Evolutionary conservation across 2,329 filamentous ascomycete species (phyloP), one percentile per base, ranked within the genome.

Genomic region (Byssochlamys sp.): DNA sequence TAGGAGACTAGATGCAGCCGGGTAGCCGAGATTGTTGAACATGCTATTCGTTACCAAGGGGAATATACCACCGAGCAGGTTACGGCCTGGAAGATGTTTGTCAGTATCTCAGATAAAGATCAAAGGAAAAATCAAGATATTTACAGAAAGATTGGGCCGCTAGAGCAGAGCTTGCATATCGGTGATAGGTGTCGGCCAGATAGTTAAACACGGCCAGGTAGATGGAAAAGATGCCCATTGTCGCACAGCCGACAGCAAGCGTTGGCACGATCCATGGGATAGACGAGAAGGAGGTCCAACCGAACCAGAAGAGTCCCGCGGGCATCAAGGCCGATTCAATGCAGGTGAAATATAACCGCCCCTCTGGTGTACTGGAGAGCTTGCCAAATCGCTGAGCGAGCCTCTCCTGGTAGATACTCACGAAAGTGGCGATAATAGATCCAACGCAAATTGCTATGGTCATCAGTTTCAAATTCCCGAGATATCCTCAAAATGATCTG

Each of bases 161-260:
- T 4, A 96, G 77, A 0, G 91, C 91, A 1, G 87, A 91, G 26
- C 84, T 88, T 0, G 90, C 88, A 65, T 91, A 94, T 2, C 80
- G 78, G 67, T 89, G 85, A 71, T 94, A 95, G 2, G 85, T 85
- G 66, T 95, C 90, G 31, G 90, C 89, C 1, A 95, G 79, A 65
- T 92, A 95, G 71, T 95, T 95, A 75, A 95, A 94, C 0, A 89
- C 87, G 3, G 89, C 85, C 1, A 95, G 80, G 67, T 91, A 91
- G 35, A 95, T 83, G 55, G 82, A 84, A 69, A 88, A 91, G 63
- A 95, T 91, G 26, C 90, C 85, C 76, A 90, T 86, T 0, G 87
- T 91, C 0, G 90, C 86, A 59, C 90, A 82, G 0, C 80, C 83
- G 33, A 96, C 79, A 0, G 84, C 87, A 2, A 92, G 72, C 0